A percentile compares a stretch with the other conserved stretches of the same genome.
Conservation (phyloP, 108 stramenopile genomes). For the Cyclotella sp. region DNA sequence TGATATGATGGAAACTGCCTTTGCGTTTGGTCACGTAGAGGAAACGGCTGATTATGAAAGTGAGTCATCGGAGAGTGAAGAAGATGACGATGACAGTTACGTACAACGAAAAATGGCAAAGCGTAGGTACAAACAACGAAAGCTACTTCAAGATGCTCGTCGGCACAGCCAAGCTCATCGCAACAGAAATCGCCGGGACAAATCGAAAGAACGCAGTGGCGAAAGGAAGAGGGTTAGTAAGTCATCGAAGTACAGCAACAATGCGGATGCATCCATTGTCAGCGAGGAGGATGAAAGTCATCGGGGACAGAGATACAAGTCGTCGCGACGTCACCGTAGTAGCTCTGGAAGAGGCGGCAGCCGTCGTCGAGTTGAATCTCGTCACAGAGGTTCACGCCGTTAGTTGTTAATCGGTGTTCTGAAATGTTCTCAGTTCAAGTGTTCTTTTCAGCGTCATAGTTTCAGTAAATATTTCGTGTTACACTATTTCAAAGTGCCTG, state of each 20-base stretch:
- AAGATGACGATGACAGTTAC: constrained; percentile 8
- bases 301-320: too few species aligned
- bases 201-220: too few species aligned
- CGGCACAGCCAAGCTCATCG: background rate
- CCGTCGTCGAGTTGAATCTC: too few species aligned
- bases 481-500: too few species aligned
- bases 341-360: too few species aligned
- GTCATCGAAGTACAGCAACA: background rate
- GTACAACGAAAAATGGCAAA: background rate
- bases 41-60: background rate
- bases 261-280: background rate
- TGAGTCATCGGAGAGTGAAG: constrained; percentile 7
- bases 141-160: background rate
- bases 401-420: too few species aligned
- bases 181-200: background rate
- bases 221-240: background rate
- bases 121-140: background rate
- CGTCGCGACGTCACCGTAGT: too few species aligned
- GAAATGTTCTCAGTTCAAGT: too few species aligned
- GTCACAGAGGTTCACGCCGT: too few species aligned
- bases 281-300: background rate
- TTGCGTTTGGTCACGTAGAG: background rate
- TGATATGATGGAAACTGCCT: constrained; percentile 14
- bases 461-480: too few species aligned
- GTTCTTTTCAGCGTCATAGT: too few species aligned